Conservation (phyloP, 768 basidiomycete genomes). For the Saitozyma podzolica region DNA sequence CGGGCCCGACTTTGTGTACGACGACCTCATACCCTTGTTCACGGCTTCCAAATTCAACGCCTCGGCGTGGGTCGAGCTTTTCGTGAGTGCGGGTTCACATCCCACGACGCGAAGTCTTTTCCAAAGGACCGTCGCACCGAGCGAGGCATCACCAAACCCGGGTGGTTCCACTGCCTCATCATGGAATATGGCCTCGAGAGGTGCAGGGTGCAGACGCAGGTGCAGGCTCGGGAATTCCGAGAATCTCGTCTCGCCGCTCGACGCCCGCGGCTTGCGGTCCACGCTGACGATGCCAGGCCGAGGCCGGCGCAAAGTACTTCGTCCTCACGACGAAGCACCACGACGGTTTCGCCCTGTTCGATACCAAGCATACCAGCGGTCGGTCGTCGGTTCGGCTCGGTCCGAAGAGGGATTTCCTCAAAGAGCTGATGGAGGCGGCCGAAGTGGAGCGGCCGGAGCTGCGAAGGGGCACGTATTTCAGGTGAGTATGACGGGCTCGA, state of each 20-base stretch:
- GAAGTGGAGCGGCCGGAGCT: not conserved
- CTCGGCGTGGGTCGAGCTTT: conserved; percentile 8
- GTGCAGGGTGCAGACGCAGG: too few relatives aligned
- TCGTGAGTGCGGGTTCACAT: not conserved
- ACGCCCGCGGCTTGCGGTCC: not conserved
- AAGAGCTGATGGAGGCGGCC: conserved; percentile 10
- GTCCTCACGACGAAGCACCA: conserved; percentile 14
- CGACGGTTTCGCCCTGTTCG: conserved; percentile 12
- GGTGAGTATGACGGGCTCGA: not conserved
- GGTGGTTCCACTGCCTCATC: too few relatives aligned
- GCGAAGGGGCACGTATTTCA: conserved; percentile 11
- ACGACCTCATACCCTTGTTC: conserved; percentile 11
- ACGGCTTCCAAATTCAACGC: conserved; percentile 4
- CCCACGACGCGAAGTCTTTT: too few relatives aligned
- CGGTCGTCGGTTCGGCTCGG: conserved; percentile 4
- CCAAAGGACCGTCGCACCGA: too few relatives aligned
- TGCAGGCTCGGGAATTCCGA: too few relatives aligned
- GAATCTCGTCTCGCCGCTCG: too few relatives aligned
- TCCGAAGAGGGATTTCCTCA: conserved; percentile 7
- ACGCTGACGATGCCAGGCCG: not conserved
- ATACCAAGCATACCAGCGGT: conserved; percentile 6
- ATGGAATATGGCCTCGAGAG: too few relatives aligned
- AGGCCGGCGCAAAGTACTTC: conserved; percentile 12
- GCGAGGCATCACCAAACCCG: too few relatives aligned
- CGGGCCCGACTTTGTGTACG: conserved; percentile 10